Conservation (phyloP, 331 rosid genomes). For the Malus hybrid region DNA sequence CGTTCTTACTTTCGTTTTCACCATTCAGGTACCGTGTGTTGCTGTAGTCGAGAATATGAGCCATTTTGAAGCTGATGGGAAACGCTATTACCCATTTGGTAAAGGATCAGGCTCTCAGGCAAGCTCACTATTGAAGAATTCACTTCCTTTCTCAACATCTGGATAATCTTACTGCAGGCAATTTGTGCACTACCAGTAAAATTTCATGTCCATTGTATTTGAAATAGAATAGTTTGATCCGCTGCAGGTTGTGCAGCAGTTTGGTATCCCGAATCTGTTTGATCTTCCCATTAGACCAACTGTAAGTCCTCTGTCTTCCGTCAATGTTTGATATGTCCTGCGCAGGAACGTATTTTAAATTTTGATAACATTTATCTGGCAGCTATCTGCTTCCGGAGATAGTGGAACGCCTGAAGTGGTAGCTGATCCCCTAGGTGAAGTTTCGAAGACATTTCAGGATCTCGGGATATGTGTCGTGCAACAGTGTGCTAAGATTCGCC, state of each 20-base stretch:
- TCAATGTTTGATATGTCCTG: background rate
- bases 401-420: constrained; percentile 95
- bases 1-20: constrained; percentile 9
- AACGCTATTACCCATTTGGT: constrained; percentile 89
- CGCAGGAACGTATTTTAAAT: background rate
- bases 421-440: constrained; percentile 89
- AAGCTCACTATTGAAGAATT: constrained; percentile 17
- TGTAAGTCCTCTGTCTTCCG: constrained; percentile 35
- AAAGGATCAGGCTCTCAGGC: constrained; percentile 97
- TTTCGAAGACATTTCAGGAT: constrained; percentile 73
- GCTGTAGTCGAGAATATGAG: constrained; percentile 99
- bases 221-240: constrained; percentile 8
- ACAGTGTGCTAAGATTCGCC: constrained; percentile 98
- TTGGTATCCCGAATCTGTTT: constrained; percentile 92
- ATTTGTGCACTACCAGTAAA: background rate
- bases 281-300: constrained; percentile 96
- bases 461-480: constrained; percentile 91
- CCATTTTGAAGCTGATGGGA: constrained; percentile 98
- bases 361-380: constrained; percentile 12
- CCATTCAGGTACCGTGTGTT: constrained; percentile 82
- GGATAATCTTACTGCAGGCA: background rate
- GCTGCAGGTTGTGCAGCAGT: constrained; percentile 88
- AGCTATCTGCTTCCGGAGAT: constrained; percentile 98
- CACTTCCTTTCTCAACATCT: constrained; percentile 9
- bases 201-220: constrained; percentile 7